Evolutionary conservation across 768 basidiomycete species (phyloP).

Genomic region (Phylloporus scabripes): DNA sequence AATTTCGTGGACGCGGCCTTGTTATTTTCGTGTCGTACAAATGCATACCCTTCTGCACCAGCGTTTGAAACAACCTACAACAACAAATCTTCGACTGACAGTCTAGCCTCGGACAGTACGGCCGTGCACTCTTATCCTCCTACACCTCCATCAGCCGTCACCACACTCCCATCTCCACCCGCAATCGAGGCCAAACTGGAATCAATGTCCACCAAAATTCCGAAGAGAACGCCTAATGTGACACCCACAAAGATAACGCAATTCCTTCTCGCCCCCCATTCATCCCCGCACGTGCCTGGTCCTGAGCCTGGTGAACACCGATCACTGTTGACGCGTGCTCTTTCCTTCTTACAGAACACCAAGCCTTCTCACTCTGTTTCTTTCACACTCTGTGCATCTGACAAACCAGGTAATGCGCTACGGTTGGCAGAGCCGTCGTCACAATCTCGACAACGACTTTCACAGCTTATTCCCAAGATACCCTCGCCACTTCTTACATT

Average conservation of each 20-base stretch:
- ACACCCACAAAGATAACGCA: conserved; percentile 34
- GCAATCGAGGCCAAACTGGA: conserved; percentile 28
- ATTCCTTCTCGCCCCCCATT: conserved; percentile 49
- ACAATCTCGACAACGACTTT: conserved; percentile 18
- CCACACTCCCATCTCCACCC: conserved; percentile 33
- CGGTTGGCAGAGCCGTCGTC: conserved; percentile 19
- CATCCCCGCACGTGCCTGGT: conserved; percentile 32
- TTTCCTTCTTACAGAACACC: conserved; percentile 44
- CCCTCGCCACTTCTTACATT: conserved; percentile 56
- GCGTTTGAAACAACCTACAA: conserved; percentile 4
- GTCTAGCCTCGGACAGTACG: conserved; percentile 28
- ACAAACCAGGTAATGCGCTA: conserved; percentile 13
- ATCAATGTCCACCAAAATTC: background rate
- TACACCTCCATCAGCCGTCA: conserved; percentile 38
- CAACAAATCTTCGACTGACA: conserved; percentile 25
- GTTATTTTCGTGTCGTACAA: conserved; percentile 49
- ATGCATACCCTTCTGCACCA: conserved; percentile 24
- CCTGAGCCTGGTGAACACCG: conserved; percentile 26
- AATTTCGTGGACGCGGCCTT: conserved; percentile 49
- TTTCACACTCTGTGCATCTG: conserved; percentile 43
- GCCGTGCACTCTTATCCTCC: conserved; percentile 54
- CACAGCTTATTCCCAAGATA: conserved; percentile 20
- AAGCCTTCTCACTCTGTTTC: conserved; percentile 57
- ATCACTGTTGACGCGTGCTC: conserved; percentile 47
- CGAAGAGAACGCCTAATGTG: conserved; percentile 7